Evolutionary conservation across 2,329 filamentous ascomycete genomes (phyloP).

Genomic region (Penicillium sp.): DNA sequence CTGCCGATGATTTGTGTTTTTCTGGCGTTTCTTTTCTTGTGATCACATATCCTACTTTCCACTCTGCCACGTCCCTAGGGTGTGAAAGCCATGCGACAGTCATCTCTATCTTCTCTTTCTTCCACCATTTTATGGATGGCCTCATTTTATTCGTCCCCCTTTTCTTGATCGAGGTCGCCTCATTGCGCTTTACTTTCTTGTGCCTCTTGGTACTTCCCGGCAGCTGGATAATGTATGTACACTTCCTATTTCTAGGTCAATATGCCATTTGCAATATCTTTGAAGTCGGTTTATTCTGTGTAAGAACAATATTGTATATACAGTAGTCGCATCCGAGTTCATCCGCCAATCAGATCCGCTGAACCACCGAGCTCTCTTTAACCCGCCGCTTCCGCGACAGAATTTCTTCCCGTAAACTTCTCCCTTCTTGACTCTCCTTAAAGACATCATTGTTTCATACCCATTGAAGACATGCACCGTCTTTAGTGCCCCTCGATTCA

Average conservation of each 20-base stretch:
- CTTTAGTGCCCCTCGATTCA: conserved; percentile 7
- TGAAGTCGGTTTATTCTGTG: no score
- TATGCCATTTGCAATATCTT: no score
- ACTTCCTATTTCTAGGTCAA: conserved; percentile 25
- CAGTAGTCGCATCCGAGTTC: conserved; percentile 1
- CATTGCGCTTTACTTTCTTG: conserved; percentile 18
- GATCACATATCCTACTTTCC: conserved; percentile 25
- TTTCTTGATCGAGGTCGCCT: conserved; percentile 1
- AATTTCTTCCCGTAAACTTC: conserved; percentile 15
- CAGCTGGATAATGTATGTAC: conserved; percentile 39
- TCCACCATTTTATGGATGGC: conserved; percentile 15
- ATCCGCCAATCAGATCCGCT: conserved; percentile 23
- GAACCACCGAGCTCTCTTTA: conserved; percentile 20
- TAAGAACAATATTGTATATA: no score
- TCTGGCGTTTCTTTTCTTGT: conserved; percentile 28
- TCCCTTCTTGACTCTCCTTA: conserved; percentile 5
- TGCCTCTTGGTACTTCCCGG: conserved; percentile 23
- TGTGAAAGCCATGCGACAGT: conserved; percentile 23
- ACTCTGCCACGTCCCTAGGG: conserved; percentile 42
- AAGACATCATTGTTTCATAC: conserved; percentile 1
- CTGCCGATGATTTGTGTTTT: conserved; percentile 20
- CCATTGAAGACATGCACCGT: conserved; percentile 11
- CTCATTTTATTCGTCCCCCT: conserved; percentile 14
- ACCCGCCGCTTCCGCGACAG: conserved; percentile 31
- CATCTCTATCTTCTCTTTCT: conserved; percentile 19